A percentile compares a stretch with the other conserved stretches of the same genome.
These are phyloP conservation scores for Fusarium sp. DNA, from an alignment of 2,329 filamentous ascomycete genomes.

Conservation along the genomic window DNA sequence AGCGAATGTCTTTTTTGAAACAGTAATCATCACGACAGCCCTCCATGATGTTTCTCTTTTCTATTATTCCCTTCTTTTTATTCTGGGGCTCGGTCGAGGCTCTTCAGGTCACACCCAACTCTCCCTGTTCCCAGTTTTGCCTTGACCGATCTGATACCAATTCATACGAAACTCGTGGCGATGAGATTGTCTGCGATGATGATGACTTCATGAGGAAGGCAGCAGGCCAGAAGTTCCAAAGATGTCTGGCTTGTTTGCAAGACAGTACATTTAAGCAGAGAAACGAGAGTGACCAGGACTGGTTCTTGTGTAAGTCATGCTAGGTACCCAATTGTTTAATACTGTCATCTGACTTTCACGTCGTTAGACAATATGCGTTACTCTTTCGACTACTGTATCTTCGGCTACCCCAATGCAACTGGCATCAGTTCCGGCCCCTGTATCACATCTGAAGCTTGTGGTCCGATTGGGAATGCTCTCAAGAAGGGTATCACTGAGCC, in stretches of 20 bases:
- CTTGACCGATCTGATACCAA: conserved; percentile 60
- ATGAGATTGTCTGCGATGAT: conserved; percentile 63
- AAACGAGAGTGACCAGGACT: conserved; percentile 64
- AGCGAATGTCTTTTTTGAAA: conserved; percentile 8
- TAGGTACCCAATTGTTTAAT: background rate
- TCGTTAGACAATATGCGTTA: conserved; percentile 66
- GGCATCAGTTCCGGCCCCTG: conserved; percentile 61
- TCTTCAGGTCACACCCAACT: conserved; percentile 66
- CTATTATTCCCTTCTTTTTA: conserved; percentile 10
- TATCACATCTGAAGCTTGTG: conserved; percentile 64
- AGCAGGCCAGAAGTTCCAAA: conserved; percentile 60
- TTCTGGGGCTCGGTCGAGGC: conserved; percentile 49
- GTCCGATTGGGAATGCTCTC: conserved; percentile 57
- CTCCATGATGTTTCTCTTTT: conserved; percentile 16
- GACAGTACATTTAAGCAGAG: conserved; percentile 62
- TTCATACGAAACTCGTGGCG: conserved; percentile 58
- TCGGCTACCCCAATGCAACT: conserved; percentile 63
- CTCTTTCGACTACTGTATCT: conserved; percentile 64
- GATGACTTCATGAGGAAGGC: conserved; percentile 55
- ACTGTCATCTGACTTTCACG: background rate
- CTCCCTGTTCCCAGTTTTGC: conserved; percentile 66
- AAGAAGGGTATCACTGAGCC: conserved; percentile 55
- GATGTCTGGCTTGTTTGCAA: conserved; percentile 66
- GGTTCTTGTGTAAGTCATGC: conserved; percentile 66
- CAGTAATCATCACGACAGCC: conserved; percentile 2